Evolutionary conservation across 768 basidiomycete species (phyloP).

Genomic region (Dendrothele bispora): DNA sequence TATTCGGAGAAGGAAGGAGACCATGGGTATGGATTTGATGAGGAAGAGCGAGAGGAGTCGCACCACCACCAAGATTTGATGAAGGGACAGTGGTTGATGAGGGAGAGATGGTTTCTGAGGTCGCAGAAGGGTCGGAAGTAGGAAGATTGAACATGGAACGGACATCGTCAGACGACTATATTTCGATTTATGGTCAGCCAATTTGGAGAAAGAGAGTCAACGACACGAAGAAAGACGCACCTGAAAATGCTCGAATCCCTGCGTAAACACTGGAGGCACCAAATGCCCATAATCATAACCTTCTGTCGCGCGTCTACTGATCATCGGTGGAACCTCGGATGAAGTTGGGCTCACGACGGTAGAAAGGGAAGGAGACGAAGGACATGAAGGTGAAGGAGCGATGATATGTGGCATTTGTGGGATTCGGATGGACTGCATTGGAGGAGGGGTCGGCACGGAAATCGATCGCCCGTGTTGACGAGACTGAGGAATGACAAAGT

Average conservation of each 20-base stretch:
- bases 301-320: conserved; percentile 58
- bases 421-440: conserved; percentile 63
- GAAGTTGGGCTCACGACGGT: no score
- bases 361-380: conserved; percentile 56
- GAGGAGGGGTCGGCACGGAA: conserved; percentile 69
- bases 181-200: conserved; percentile 6
- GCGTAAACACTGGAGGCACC: conserved; percentile 38
- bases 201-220: conserved; percentile 10
- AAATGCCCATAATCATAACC: conserved; percentile 46
- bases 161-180: conserved; percentile 50
- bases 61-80: no score
- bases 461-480: conserved; percentile 45
- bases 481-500: conserved; percentile 29
- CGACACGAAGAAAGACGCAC: conserved; percentile 23
- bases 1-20: conserved; percentile 42
- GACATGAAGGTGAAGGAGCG: conserved; percentile 55
- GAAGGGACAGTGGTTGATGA: conserved; percentile 46
- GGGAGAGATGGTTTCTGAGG: conserved; percentile 10
- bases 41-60: no score
- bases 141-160: conserved; percentile 43
- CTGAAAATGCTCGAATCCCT: conserved; percentile 46
- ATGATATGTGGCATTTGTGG: no score
- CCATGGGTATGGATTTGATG: conserved; percentile 32
- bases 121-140: background rate
- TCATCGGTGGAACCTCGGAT: conserved; percentile 59